Evolutionary conservation across 2,329 filamentous ascomycete species (phyloP).

Genomic region (Dendrostoma leiphaemia): DNA sequence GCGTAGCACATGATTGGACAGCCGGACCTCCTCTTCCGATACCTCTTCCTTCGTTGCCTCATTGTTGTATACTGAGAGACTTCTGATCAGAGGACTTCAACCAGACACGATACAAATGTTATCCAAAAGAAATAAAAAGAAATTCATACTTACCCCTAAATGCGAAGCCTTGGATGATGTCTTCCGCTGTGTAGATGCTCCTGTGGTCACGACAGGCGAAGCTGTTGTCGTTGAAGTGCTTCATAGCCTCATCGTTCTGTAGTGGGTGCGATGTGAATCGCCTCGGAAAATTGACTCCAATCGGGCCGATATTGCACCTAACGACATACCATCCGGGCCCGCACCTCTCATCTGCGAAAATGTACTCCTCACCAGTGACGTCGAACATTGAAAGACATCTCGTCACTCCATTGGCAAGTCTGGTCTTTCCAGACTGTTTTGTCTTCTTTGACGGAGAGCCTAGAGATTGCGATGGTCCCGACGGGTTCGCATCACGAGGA

Average conservation of each 20-base stretch:
- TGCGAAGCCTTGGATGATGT: background rate
- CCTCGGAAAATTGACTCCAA: background rate
- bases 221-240: background rate
- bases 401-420: background rate
- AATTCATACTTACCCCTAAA: background rate
- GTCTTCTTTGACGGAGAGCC: background rate
- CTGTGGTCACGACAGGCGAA: background rate
- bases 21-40: background rate
- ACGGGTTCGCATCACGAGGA: background rate
- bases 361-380: background rate
- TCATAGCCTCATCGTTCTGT: background rate
- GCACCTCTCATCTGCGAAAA: background rate
- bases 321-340: slow-evolving; percentile 1
- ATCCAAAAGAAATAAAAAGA: background rate
- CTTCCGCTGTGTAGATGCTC: background rate
- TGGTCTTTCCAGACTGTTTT: no score
- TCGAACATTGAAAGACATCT: background rate
- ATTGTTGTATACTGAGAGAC: background rate
- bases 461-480: no score
- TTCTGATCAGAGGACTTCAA: background rate
- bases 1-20: background rate
- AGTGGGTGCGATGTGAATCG: background rate
- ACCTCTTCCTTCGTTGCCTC: no score
- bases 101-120: background rate
- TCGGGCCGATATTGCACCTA: background rate